Evolutionary conservation across 2,329 filamentous ascomycete species (phyloP).

Genomic region (Nannizzia gypsea): DNA sequence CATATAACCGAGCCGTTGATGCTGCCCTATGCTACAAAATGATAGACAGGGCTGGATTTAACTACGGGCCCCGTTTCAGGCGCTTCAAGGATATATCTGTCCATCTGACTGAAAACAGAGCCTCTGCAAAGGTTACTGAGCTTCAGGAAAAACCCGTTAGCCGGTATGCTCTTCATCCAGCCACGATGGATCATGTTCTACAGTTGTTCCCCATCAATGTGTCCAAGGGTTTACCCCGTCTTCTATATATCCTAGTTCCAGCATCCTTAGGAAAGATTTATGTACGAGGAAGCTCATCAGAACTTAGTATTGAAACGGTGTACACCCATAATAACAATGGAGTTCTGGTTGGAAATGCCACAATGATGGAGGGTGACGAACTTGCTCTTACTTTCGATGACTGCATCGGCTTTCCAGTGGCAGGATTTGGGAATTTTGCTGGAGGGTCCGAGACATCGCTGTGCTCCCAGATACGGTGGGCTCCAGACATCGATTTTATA

Average conservation of each 20-base stretch:
- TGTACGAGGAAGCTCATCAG: background rate
- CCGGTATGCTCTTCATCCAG: background rate
- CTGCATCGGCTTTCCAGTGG: background rate
- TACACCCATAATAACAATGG: background rate
- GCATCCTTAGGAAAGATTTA: background rate
- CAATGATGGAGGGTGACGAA: background rate
- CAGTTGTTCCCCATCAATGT: background rate
- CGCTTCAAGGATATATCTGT: background rate
- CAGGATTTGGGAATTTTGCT: background rate
- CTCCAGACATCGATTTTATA: background rate
- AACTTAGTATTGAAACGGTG: background rate
- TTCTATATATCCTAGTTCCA: background rate
- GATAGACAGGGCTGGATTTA: background rate
- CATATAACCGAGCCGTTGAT: background rate
- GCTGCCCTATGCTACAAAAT: background rate
- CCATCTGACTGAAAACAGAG: background rate
- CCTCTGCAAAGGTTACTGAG: background rate
- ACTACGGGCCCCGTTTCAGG: conserved; percentile 7
- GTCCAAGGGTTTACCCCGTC: background rate
- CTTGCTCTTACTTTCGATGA: background rate
- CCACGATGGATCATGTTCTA: conserved; percentile 2
- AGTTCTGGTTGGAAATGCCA: background rate
- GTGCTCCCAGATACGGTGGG: background rate
- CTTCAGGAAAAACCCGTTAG: background rate
- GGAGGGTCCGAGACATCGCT: background rate